Evolutionary conservation across 306 rosid genomes (phyloP).

Genomic region (Biancaea sappan): DNA sequence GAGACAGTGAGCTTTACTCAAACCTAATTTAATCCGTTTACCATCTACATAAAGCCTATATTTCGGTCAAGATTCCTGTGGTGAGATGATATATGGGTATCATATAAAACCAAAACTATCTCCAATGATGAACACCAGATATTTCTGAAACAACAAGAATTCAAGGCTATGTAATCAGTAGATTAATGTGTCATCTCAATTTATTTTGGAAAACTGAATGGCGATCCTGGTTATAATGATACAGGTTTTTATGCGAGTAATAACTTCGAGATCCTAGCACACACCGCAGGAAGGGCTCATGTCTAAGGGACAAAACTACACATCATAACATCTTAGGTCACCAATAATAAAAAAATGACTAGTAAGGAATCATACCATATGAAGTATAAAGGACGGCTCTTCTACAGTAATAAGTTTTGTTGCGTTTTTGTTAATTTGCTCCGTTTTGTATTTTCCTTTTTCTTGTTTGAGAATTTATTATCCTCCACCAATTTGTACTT

Average conservation of each 20-base stretch:
- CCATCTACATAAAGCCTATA: not conserved
- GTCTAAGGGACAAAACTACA: not conserved
- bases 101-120: not conserved
- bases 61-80: not conserved
- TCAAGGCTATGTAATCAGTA: not conserved
- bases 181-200: not conserved
- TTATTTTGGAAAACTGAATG: not conserved
- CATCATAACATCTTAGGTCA: not conserved
- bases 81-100: not conserved
- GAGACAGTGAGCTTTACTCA: not conserved
- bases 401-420: not conserved
- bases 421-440: not conserved
- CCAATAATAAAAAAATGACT: not conserved
- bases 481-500: not conserved
- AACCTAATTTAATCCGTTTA: not conserved
- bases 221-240: not conserved
- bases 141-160: not conserved
- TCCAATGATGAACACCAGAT: not conserved
- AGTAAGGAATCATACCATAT: not conserved
- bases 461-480: not conserved
- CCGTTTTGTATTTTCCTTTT: not conserved
- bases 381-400: conserved; percentile 20
- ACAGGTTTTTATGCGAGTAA: not conserved
- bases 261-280: not conserved
- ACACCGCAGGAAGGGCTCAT: conserved; percentile 22